Conservation (phyloP, 1,284 basidiomycete species). For the Jaminaea rosea region DNA sequence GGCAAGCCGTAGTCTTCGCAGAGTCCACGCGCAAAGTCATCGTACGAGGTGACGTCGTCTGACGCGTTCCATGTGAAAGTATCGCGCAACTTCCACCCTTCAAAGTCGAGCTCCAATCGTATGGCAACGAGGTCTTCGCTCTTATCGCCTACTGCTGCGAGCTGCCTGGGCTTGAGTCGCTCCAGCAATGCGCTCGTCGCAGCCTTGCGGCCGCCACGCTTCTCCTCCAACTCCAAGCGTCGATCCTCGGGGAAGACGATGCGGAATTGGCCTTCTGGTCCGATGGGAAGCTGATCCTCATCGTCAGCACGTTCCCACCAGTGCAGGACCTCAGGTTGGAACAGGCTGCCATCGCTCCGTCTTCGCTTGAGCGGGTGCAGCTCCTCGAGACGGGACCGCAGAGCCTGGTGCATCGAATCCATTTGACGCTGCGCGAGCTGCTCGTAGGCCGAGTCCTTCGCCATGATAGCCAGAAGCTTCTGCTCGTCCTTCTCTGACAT, state of each 20-base stretch:
- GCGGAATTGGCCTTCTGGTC: slow-evolving; percentile 17
- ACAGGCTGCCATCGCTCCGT: slow-evolving; percentile 15
- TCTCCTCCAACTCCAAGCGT: slow-evolving; percentile 11
- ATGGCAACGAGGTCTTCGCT: slow-evolving; percentile 78
- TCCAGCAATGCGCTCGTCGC: slow-evolving; percentile 49
- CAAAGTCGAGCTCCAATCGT: slow-evolving; percentile 84
- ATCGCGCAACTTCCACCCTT: slow-evolving; percentile 81
- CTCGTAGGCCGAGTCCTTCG: slow-evolving; percentile 53
- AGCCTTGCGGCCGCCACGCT: slow-evolving; percentile 18
- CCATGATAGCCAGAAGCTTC: slow-evolving; percentile 55
- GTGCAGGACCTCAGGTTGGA: slow-evolving; percentile 20
- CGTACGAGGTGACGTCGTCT: slow-evolving; percentile 82
- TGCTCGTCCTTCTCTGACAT: slow-evolving; percentile 53
- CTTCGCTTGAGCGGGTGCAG: slow-evolving; percentile 20
- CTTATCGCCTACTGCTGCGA: background rate
- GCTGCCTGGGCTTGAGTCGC: slow-evolving; percentile 55
- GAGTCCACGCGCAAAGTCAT: slow-evolving; percentile 76
- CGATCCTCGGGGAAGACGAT: slow-evolving; percentile 24
- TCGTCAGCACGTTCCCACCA: slow-evolving; percentile 39
- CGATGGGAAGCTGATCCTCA: slow-evolving; percentile 13
- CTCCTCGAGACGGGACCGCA: slow-evolving; percentile 21
- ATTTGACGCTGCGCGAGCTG: slow-evolving; percentile 39
- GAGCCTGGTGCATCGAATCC: slow-evolving; percentile 20
- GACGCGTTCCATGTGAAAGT: slow-evolving; percentile 90
- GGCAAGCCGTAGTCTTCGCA: slow-evolving; percentile 84